Conservation (phyloP, 371 early-diverging fungal genomes). For the Choanephora cucurbitarum region DNA sequence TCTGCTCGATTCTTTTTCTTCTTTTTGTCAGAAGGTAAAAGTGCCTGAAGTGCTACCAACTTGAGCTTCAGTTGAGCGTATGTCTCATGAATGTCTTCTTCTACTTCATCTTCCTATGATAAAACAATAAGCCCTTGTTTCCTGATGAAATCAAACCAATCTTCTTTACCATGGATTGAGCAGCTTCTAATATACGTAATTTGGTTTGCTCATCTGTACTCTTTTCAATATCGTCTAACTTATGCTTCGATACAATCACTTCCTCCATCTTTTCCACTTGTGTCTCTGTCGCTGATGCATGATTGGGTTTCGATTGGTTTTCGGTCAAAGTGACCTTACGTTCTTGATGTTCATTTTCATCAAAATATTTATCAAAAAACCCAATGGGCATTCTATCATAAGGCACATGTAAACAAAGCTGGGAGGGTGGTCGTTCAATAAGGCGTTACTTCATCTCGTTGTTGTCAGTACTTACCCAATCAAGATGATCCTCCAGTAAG, state of each 20-base stretch:
- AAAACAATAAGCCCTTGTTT: background rate
- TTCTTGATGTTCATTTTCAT: slow-evolving; percentile 27
- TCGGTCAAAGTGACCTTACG: slow-evolving; percentile 1
- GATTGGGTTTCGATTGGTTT: background rate
- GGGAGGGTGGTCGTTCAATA: too few relatives aligned
- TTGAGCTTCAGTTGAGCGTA: slow-evolving; percentile 33
- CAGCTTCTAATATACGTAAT: slow-evolving; percentile 35
- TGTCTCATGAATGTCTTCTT: slow-evolving; percentile 30
- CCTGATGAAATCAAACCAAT: too few relatives aligned
- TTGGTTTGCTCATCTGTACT: slow-evolving; percentile 25
- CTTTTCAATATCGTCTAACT: background rate
- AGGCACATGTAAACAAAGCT: slow-evolving; percentile 58
- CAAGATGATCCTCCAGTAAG: slow-evolving; percentile 52
- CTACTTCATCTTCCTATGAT: slow-evolving; percentile 35
- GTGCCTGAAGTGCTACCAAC: slow-evolving; percentile 26
- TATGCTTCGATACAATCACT: slow-evolving; percentile 1
- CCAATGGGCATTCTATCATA: slow-evolving; percentile 62
- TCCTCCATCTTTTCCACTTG: slow-evolving; percentile 7
- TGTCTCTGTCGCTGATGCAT: background rate
- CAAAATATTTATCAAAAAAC: slow-evolving; percentile 60
- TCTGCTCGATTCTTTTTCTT: slow-evolving; percentile 34
- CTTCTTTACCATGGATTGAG: slow-evolving; percentile 22
- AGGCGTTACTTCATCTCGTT: too few relatives aligned
- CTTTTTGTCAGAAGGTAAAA: slow-evolving; percentile 21
- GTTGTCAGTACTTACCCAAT: slow-evolving; percentile 50